A percentile compares a stretch with the other conserved stretches of the same genome.
Evolutionary conservation across 306 rosid species (phyloP).

Genomic region (Casuarina cunninghamiana): DNA sequence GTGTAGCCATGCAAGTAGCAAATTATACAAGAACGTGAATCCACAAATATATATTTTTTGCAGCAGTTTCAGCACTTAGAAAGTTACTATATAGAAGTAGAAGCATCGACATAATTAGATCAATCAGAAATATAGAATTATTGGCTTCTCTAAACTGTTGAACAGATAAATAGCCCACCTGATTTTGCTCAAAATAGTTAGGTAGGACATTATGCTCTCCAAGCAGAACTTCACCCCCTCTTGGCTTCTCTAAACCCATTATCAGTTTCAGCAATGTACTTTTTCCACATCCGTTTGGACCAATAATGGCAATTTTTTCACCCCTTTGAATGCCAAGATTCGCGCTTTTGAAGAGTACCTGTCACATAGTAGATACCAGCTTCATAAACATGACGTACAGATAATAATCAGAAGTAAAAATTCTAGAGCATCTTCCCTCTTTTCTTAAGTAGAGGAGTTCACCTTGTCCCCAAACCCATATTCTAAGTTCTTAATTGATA

Average conservation of each 20-base stretch:
- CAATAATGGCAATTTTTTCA: slow-evolving; percentile 91
- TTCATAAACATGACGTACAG: slow-evolving; percentile 8
- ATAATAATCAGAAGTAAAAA: background rate
- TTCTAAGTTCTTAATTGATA: slow-evolving; percentile 60
- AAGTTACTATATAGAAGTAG: slow-evolving; percentile 4
- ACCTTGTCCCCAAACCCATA: slow-evolving; percentile 84
- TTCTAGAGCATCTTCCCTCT: slow-evolving; percentile 12
- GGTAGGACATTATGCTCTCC: slow-evolving; percentile 96
- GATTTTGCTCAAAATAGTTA: slow-evolving; percentile 98
- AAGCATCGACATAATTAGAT: slow-evolving; percentile 12
- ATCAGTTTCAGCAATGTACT: slow-evolving; percentile 90
- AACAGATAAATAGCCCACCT: slow-evolving; percentile 46
- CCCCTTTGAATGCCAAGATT: slow-evolving; percentile 89
- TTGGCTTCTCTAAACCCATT: slow-evolving; percentile 84
- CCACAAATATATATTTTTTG: too few relatives aligned
- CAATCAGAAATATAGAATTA: slow-evolving; percentile 17
- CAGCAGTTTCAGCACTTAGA: background rate
- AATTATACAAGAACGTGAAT: background rate
- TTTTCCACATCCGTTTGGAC: slow-evolving; percentile 99
- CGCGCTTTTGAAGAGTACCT: slow-evolving; percentile 80
- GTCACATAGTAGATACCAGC: slow-evolving; percentile 35
- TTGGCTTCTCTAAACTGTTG: background rate
- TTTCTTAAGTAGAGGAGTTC: slow-evolving; percentile 28
- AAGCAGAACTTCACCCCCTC: slow-evolving; percentile 72
- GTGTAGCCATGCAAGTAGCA: background rate